phyloP scores from a whole-genome alignment of 306 rosid species.

The Lathyrus sativus region DNA sequence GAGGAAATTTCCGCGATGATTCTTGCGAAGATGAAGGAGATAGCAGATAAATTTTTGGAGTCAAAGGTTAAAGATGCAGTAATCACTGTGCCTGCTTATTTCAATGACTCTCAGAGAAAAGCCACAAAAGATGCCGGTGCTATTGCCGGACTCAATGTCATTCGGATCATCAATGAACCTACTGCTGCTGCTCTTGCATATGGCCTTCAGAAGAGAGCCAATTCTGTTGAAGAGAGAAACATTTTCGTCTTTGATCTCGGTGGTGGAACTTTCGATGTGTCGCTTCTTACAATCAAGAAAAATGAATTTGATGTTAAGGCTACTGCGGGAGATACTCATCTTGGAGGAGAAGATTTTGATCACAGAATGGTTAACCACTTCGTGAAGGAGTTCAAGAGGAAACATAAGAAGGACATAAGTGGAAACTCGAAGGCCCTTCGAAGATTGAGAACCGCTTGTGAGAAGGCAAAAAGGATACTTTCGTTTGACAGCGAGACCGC shows the following conservation, averaged over 20 bases:
- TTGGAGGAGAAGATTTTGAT: neutral
- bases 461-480: neutral
- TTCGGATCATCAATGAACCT: conserved; percentile 47
- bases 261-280: conserved; percentile 66
- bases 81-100: conserved; percentile 60
- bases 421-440: neutral
- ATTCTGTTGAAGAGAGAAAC: conserved; percentile 35
- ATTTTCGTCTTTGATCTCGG: conserved; percentile 42
- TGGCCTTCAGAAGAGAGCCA: conserved; percentile 53
- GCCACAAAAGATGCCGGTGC: conserved; percentile 42
- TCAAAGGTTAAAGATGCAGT: conserved; percentile 47
- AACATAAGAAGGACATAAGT: neutral
- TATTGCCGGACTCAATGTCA: conserved; percentile 42
- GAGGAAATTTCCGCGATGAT: conserved; percentile 68
- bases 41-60: conserved; percentile 41
- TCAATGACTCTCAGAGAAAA: conserved; percentile 50
- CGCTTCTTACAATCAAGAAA: conserved; percentile 48
- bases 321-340: neutral
- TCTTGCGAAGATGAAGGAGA: conserved; percentile 53
- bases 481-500: neutral
- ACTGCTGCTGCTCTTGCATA: conserved; percentile 63
- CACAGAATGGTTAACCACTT: neutral
- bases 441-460: neutral
- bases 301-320: conserved; percentile 9
- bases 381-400: neutral